Base-by-base conservation (phyloP, 805 yeast genomes). In the Spathaspora gorwiae region DNA sequence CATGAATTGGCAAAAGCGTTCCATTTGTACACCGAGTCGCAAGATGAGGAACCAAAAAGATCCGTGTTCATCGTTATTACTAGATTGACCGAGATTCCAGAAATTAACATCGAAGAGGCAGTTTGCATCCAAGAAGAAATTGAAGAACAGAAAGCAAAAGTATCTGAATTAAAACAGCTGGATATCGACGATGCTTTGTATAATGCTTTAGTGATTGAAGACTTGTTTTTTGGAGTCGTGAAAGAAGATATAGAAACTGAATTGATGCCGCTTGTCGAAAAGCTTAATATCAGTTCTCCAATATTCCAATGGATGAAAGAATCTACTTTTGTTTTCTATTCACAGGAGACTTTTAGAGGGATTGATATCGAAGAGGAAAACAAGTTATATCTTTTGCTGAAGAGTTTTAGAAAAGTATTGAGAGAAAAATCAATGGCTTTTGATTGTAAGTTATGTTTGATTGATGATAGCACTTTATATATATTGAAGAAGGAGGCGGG, bases 11-110 rank as follows among this genome's bases (percentile, higher is more conserved):
- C 90, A 0, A 78, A 72, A 26, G 63, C 79, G 0, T 88, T 70
- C 59, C 68, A 74, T 10, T 54, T 88, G 10, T 81, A 77, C 53
- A 70, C 84, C 0, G 90, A 86, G 54, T 78, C 90, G 1, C 94
- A 87, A 49, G 96, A 87, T 61, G 79, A 78, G 2, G 96, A 88
- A 52, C 96, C 96, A 0, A 72, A 79, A 43, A 64, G 96, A 48
- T 78, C 84, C 9, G 92, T 89, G 0, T 81, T 78, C 51, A 72
- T 89, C n/a, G 70, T 64, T 30, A 54, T 68, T 7, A 65, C 72
- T 1, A 49, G 54, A n/a, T 44, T 54, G 6, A 58, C 71, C 0
- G 54, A 49, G 8, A 46, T 67, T 2, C 87, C 89, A 0, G 53
- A 57, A 9, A 53, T 73, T 37, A 66, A 74, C 1, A 62, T 84